Conservation (phyloP, 1,284 basidiomycete species). For the Cutaneotrichosporon mucoides region DNA sequence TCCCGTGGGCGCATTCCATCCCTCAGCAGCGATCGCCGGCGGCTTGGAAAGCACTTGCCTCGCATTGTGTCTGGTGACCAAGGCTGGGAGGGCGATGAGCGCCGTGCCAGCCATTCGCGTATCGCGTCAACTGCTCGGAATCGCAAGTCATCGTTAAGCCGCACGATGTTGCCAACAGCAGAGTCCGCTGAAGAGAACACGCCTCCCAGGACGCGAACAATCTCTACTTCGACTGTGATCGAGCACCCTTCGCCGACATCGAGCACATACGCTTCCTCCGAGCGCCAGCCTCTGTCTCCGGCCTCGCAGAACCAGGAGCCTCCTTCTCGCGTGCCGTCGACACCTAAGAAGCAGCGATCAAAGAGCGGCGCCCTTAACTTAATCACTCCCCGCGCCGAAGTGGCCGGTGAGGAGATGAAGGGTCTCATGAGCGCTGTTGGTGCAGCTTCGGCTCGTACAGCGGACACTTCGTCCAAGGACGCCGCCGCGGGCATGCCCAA, state of each 20-base stretch:
- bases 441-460: slow-evolving; percentile 26
- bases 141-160: slow-evolving; percentile 27
- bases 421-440: slow-evolving; percentile 46
- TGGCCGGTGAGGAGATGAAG: slow-evolving; percentile 45
- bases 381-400: slow-evolving; percentile 33
- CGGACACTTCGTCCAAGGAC: slow-evolving; percentile 26
- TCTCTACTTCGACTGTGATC: slow-evolving; percentile 1
- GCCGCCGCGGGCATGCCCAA: slow-evolving; percentile 45
- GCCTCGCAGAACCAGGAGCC: background rate
- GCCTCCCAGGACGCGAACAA: slow-evolving; percentile 5
- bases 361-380: slow-evolving; percentile 6
- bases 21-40: slow-evolving; percentile 31
- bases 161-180: slow-evolving; percentile 11
- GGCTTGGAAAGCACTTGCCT: slow-evolving; percentile 48
- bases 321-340: background rate
- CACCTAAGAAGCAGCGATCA: background rate
- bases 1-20: slow-evolving; percentile 14
- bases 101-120: slow-evolving; percentile 3
- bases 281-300: background rate
- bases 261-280: background rate
- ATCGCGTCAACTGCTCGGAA: slow-evolving; percentile 9
- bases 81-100: slow-evolving; percentile 37
- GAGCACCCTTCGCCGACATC: slow-evolving; percentile 4
- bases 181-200: slow-evolving; percentile 15
- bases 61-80: slow-evolving; percentile 49